Evolutionary conservation across 2,329 filamentous ascomycete genomes (phyloP), one percentile per base, ranked within the genome.

Genomic region (Grosmannia penicillata): DNA sequence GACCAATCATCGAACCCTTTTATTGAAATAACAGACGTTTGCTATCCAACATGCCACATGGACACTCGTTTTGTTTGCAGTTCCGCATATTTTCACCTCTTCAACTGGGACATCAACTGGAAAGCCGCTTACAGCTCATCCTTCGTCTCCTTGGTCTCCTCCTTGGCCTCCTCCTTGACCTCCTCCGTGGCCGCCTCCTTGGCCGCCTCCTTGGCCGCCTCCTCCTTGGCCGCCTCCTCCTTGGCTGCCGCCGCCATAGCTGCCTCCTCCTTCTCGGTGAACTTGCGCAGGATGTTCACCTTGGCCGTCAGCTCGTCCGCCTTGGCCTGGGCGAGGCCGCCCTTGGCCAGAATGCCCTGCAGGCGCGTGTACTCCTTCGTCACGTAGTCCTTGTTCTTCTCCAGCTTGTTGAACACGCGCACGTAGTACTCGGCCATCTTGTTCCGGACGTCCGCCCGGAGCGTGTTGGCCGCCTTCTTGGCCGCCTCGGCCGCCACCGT

Each of bases 341-440:
- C 85, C 75, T 93, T 94, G 61, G 74, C 71, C 45, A 95, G 64
- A 49, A 96, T 72, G 49, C 79, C 76, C 50, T 84, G 72, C 45
- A 96, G 68, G 46, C 89, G 75, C 44, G 76, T 70, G 45, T 87
- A 66, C 69, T 96, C 89, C 75, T 94, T 96, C 55, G 74, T 65
- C 35, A 77, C 84, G 54, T 84, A 95, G 37, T 68, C 78, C 44
- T 81, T 69, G 62, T 81, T 93, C 58, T 78, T 68, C 55, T 66
- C 69, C 46, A 91, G 65, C 75, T 95, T 96, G 56, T 83, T 75
- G 44, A 91, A 81, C 39, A 93, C 86, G 57, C 83, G 84, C 57
- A 91, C 68, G 60, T 98, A 96, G 73, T 98, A 98, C 61, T 87
- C 72, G 33, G 84, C 84, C 55, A 89, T 93, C 66, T 83, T 84